Evolutionary conservation across 148 eudicot species (phyloP).

Genomic region (Camellia japonica): DNA sequence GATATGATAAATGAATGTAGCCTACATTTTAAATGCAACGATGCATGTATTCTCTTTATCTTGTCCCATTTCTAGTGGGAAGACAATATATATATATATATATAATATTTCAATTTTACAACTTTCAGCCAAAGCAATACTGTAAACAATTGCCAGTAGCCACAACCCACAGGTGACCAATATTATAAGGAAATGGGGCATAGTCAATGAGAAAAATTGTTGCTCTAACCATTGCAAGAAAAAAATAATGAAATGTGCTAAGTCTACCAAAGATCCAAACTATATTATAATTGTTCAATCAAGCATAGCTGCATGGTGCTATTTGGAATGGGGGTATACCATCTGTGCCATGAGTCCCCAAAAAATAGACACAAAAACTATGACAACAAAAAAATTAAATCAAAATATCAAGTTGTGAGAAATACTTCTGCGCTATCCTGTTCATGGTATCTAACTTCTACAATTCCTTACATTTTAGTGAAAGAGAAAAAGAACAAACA

Average conservation of each 20-base stretch:
- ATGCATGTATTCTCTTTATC: too few relatives aligned
- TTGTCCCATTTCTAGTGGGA: too few relatives aligned
- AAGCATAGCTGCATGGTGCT: neutral
- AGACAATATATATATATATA: neutral
- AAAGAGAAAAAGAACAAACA: slow-evolving; percentile 10
- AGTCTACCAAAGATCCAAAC: neutral
- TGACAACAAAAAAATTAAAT: neutral
- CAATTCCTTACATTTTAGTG: neutral
- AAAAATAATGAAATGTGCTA: neutral
- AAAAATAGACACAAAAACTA: neutral
- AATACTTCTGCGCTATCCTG: neutral
- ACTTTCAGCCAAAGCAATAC: neutral
- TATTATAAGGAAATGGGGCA: neutral
- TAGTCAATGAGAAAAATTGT: neutral
- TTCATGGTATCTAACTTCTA: neutral
- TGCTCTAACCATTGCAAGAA: neutral
- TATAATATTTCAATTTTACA: neutral
- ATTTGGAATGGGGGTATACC: neutral
- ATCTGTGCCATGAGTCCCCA: neutral
- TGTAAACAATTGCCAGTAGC: neutral
- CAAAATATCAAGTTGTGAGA: neutral
- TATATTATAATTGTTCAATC: neutral
- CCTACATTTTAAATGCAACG: too few relatives aligned
- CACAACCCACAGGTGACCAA: neutral
- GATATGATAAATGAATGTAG: too few relatives aligned